phyloP scores from a whole-genome alignment of 163 green algal species.

The Smithsoniella earleae region DNA sequence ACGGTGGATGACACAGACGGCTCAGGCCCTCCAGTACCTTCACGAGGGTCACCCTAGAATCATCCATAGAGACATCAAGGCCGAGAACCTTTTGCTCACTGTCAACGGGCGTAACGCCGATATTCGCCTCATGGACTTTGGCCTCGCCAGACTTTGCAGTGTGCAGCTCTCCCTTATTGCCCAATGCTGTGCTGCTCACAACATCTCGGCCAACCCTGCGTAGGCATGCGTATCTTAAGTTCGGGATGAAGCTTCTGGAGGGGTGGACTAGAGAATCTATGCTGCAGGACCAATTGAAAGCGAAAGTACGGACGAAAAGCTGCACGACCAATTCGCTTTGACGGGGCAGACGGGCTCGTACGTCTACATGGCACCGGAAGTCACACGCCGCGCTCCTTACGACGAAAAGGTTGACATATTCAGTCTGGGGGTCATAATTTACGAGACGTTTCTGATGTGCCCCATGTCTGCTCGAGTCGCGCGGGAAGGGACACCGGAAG shows the following conservation, averaged over 20 bases:
- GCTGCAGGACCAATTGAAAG: too few relatives aligned
- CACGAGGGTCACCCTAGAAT: neutral
- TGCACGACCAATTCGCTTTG: too few relatives aligned
- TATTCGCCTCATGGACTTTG: constrained; percentile 14
- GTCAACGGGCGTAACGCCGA: neutral
- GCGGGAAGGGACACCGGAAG: neutral
- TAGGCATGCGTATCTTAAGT: too few relatives aligned
- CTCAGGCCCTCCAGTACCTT: neutral
- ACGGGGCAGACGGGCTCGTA: neutral
- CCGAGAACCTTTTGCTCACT: constrained; percentile 1
- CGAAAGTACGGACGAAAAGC: too few relatives aligned
- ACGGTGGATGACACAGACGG: constrained; percentile 8
- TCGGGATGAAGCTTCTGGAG: too few relatives aligned
- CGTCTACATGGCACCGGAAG: constrained; percentile 18
- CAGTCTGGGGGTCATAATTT: neutral
- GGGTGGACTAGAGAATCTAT: too few relatives aligned
- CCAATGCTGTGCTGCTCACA: too few relatives aligned
- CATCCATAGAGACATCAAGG: neutral
- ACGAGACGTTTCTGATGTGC: constrained; percentile 8
- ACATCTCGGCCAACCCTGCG: too few relatives aligned
- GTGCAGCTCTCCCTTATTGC: too few relatives aligned
- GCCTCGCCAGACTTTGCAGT: constrained; percentile 2
- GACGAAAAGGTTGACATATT: constrained; percentile 19
- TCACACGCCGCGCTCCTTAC: neutral
- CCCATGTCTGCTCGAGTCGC: neutral